phyloP scores from a whole-genome alignment of 164 flowering plant species.

The Liquidambar formosana region DNA sequence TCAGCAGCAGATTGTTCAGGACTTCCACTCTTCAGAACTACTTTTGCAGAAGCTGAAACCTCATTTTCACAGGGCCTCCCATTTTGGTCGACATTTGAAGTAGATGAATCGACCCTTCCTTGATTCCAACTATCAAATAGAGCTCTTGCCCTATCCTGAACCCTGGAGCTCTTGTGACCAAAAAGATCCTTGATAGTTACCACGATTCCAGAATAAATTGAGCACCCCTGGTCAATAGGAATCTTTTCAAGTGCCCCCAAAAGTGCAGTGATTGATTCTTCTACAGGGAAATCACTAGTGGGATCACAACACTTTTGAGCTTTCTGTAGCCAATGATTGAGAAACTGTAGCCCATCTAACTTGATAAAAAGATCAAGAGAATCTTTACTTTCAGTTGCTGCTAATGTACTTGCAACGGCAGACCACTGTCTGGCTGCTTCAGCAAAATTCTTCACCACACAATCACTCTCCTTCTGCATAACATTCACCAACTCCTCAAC shows the following conservation, averaged over 20 bases:
- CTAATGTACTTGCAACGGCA: conserved; percentile 1
- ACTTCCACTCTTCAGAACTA: neutral
- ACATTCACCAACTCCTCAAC: conserved; percentile 1
- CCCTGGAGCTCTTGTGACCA: conserved; percentile 2
- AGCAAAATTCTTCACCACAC: conserved; percentile 3
- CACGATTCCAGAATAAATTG: neutral
- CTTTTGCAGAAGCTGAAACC: neutral
- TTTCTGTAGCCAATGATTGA: conserved; percentile 1
- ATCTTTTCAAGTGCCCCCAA: neutral
- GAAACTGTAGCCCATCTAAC: neutral
- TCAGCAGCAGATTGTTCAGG: neutral
- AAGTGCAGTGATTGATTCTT: neutral
- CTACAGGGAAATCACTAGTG: neutral
- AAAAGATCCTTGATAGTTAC: neutral
- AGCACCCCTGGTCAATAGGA: neutral
- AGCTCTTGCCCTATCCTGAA: neutral
- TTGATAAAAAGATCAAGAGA: conserved; percentile 1
- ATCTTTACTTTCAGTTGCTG: neutral
- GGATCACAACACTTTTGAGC: neutral
- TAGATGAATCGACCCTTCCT: neutral
- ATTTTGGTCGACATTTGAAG: neutral
- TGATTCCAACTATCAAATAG: neutral
- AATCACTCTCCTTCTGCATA: neutral
- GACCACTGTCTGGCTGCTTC: conserved; percentile 9
- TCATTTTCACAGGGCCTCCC: neutral